A percentile compares a stretch with the other conserved stretches of the same genome.
These are phyloP conservation scores for Candida loeiensis DNA, from an alignment of 805 yeast genomes.

Conservation along the genomic window DNA sequence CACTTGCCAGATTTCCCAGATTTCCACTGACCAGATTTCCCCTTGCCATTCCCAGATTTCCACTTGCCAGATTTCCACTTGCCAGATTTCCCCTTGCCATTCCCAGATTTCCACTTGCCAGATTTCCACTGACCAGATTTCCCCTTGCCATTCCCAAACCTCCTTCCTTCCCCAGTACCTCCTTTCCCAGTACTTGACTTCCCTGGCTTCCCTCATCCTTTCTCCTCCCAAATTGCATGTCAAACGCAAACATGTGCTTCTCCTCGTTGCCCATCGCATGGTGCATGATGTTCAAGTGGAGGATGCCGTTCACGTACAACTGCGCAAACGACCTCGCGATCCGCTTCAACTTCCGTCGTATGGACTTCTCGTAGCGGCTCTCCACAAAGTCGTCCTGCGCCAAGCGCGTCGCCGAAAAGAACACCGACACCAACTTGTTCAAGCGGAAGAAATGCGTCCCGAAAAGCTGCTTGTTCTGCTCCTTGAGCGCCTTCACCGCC, in stretches of 20 bases:
- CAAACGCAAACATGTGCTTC: slow-evolving; percentile 29
- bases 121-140: no score
- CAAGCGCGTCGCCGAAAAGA: slow-evolving; percentile 55
- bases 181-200: no score
- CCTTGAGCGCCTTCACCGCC: slow-evolving; percentile 49
- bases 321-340: slow-evolving; percentile 56
- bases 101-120: no score
- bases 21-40: no score
- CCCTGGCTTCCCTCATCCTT: background rate
- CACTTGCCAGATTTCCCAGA: no score
- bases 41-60: no score
- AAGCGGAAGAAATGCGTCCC: slow-evolving; percentile 50
- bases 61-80: no score
- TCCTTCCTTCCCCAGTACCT: no score
- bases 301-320: slow-evolving; percentile 59
- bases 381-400: slow-evolving; percentile 48
- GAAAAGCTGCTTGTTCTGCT: slow-evolving; percentile 50
- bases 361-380: slow-evolving; percentile 44
- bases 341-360: slow-evolving; percentile 49
- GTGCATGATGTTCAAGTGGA: slow-evolving; percentile 50
- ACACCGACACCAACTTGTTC: slow-evolving; percentile 48
- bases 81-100: no score
- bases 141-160: no score
- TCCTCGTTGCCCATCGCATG: slow-evolving; percentile 20
- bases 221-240: slow-evolving; percentile 16